Evolutionary conservation across 2,329 filamentous ascomycete genomes (phyloP).

Genomic region (Calonectria henricotiae): DNA sequence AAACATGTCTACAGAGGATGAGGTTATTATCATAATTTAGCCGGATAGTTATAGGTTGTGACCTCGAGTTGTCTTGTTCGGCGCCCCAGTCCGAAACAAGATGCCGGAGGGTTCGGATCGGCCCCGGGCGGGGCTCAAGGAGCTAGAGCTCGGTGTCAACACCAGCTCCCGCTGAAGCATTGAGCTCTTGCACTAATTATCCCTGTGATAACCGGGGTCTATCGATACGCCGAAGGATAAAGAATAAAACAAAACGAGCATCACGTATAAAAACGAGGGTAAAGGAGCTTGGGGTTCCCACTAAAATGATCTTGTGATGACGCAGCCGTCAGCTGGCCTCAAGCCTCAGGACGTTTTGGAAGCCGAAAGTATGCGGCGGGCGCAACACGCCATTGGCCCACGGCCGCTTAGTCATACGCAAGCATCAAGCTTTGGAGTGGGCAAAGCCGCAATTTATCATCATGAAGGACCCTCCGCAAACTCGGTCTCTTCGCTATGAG

Average conservation of each 20-base stretch:
- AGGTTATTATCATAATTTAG: neutral
- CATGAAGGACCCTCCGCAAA: neutral
- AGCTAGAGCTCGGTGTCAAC: neutral
- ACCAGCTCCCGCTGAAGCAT: neutral
- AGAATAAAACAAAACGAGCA: neutral
- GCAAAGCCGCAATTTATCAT: slow-evolving; percentile 19
- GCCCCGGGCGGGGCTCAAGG: neutral
- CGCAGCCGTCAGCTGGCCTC: slow-evolving; percentile 20
- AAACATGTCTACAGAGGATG: neutral
- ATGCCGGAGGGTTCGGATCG: neutral
- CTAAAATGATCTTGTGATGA: slow-evolving; percentile 28
- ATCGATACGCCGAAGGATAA: neutral
- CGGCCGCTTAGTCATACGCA: slow-evolving; percentile 48
- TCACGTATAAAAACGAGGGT: neutral
- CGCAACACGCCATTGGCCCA: slow-evolving; percentile 43
- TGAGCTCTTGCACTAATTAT: too few relatives aligned
- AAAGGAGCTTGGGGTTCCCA: neutral
- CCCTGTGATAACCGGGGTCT: neutral
- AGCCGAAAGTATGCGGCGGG: slow-evolving; percentile 31
- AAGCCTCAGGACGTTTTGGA: slow-evolving; percentile 27
- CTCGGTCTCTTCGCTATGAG: slow-evolving; percentile 50
- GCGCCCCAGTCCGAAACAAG: slow-evolving; percentile 1
- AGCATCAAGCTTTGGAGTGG: slow-evolving; percentile 21
- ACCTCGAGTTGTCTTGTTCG: neutral
- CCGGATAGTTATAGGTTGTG: too few relatives aligned